Evolutionary conservation across 192 early-diverging fungal species (phyloP).

Genomic region (Linnemannia hyalina): DNA sequence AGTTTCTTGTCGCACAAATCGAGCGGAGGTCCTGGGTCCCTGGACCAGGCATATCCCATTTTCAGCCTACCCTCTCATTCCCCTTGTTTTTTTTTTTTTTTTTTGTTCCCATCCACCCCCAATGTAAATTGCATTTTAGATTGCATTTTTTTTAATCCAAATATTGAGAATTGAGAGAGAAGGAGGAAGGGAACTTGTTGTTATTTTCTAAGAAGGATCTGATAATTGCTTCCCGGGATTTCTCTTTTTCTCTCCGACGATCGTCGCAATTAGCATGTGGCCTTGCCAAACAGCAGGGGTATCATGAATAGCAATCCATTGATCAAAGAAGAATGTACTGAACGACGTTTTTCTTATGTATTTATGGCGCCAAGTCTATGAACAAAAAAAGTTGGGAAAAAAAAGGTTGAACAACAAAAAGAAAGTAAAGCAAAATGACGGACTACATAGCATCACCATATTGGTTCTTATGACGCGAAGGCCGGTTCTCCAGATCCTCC

Average conservation of each 20-base stretch:
- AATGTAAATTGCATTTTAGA: no score
- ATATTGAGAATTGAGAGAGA: no score
- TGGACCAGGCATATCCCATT: neutral
- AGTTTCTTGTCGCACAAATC: slow-evolving; percentile 3
- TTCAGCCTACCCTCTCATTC: neutral
- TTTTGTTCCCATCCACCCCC: neutral
- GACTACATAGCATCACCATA: slow-evolving; percentile 37
- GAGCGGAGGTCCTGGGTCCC: neutral
- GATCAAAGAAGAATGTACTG: neutral
- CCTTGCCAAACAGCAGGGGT: neutral
- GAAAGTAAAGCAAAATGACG: neutral
- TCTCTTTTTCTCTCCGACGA: neutral
- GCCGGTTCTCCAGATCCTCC: slow-evolving; percentile 37
- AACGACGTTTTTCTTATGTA: no score
- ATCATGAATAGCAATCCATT: neutral
- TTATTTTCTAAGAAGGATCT: neutral
- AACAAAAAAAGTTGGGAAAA: neutral
- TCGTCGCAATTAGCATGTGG: no score
- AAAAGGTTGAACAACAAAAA: neutral
- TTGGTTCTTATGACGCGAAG: slow-evolving; percentile 26
- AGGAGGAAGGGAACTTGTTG: neutral
- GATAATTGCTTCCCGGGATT: neutral
- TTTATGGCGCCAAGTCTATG: neutral
- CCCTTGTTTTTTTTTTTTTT: neutral
- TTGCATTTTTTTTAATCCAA: no score